Evolutionary conservation across 306 rosid species (phyloP).

Genomic region (Pyrus betulifolia): DNA sequence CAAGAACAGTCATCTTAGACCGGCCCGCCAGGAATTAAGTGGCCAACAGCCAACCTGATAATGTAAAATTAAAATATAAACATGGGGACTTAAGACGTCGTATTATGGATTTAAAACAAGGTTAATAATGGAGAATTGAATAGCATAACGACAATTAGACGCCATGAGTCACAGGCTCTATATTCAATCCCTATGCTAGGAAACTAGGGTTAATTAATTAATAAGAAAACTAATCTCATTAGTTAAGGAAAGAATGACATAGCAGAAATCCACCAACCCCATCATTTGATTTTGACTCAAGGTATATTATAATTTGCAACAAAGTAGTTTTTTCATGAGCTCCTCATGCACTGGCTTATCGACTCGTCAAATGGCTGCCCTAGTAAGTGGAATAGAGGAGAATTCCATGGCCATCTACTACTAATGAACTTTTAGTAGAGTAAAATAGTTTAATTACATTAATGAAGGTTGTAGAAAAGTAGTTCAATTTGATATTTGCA

Average conservation of each 20-base stretch:
- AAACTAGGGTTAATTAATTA: constrained; percentile 14
- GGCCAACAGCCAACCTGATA: constrained; percentile 78
- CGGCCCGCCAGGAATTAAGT: constrained; percentile 37
- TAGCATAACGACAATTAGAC: constrained; percentile 48
- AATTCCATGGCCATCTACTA: neutral
- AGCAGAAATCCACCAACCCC: constrained; percentile 20
- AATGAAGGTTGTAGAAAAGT: neutral
- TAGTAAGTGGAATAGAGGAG: neutral
- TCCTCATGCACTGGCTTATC: constrained; percentile 6
- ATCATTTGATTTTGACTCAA: constrained; percentile 23
- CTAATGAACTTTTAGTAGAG: neutral
- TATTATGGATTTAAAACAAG: constrained; percentile 25
- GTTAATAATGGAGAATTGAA: constrained; percentile 33
- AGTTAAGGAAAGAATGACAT: constrained; percentile 23
- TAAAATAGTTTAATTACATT: neutral
- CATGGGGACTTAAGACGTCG: constrained; percentile 16
- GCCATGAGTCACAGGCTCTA: constrained; percentile 61
- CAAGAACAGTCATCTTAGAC: constrained; percentile 23
- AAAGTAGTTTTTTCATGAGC: neutral
- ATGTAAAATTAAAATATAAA: constrained; percentile 28
- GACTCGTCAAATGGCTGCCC: constrained; percentile 6
- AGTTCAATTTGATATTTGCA: neutral
- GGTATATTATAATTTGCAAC: neutral
- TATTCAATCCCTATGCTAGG: constrained; percentile 21
- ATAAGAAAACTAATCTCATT: neutral